phyloP scores from a whole-genome alignment of 2,329 filamentous ascomycete species.

The Xylariaceae sp. region DNA sequence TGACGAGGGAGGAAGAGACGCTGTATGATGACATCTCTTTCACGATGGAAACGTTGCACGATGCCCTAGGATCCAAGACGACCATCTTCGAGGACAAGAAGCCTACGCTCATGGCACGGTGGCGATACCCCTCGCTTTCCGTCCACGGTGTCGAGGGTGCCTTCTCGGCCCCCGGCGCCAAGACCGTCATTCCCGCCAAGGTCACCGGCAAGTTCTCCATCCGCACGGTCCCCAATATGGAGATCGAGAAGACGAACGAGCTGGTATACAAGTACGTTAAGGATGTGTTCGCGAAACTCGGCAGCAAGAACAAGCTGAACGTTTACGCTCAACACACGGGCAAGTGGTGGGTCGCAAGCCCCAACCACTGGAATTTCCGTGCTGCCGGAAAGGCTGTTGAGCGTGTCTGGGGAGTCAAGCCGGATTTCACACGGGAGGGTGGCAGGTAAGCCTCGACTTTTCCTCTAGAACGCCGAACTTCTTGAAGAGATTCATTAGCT shows the following conservation, averaged over 20 bases:
- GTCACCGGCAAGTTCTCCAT: conserved; percentile 98
- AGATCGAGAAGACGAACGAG: conserved; percentile 84
- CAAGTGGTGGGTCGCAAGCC: conserved; percentile 98
- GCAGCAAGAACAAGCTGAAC: conserved; percentile 89
- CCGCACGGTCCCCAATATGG: conserved; percentile 96
- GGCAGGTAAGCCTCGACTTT: conserved; percentile 64
- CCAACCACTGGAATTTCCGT: conserved; percentile 98
- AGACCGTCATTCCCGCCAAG: conserved; percentile 98
- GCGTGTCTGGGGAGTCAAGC: conserved; percentile 89
- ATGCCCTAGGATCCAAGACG: conserved; percentile 87
- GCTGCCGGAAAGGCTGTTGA: conserved; percentile 95
- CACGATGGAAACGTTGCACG: conserved; percentile 93
- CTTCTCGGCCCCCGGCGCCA: conserved; percentile 89
- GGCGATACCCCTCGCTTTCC: conserved; percentile 92
- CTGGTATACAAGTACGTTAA: conserved; percentile 83
- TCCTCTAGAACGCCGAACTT: not conserved
- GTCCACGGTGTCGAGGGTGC: conserved; percentile 95
- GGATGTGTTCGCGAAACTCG: conserved; percentile 81
- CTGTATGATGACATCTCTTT: conserved; percentile 92
- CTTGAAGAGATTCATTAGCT: not conserved
- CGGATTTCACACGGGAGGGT: conserved; percentile 94
- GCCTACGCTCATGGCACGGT: conserved; percentile 89
- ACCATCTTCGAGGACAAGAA: conserved; percentile 89
- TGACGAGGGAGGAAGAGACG: conserved; percentile 82
- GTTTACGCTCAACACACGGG: conserved; percentile 84